phyloP scores from a whole-genome alignment of 495 filamentous ascomycete species.

The Penicillium samsonianum region DNA sequence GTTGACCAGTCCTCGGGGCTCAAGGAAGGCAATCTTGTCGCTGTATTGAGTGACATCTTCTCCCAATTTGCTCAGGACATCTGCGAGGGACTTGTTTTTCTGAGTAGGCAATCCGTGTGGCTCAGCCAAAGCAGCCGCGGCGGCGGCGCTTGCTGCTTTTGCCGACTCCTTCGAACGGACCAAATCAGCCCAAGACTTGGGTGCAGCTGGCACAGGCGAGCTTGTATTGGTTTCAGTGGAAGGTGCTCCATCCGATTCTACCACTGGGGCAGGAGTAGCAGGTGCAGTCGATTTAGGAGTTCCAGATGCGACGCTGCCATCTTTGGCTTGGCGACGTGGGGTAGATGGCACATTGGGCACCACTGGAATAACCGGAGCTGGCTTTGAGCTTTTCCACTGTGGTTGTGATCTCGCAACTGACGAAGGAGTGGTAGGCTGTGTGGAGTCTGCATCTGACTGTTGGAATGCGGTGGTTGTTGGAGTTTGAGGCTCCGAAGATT shows the following conservation, averaged over 20 bases:
- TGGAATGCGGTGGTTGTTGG: constrained; percentile 67
- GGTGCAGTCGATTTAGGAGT: constrained; percentile 34
- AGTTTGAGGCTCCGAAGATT: constrained; percentile 60
- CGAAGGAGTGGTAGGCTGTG: constrained; percentile 71
- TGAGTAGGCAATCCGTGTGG: constrained; percentile 50
- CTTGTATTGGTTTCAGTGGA: constrained; percentile 40
- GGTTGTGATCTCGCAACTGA: constrained; percentile 48
- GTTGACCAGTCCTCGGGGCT: constrained; percentile 94
- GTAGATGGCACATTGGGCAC: constrained; percentile 57
- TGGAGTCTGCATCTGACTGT: constrained; percentile 64
- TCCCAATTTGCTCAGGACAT: constrained; percentile 68
- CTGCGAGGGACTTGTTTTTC: constrained; percentile 66
- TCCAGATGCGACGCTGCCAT: constrained; percentile 44
- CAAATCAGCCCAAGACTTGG: constrained; percentile 79
- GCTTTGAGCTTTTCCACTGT: constrained; percentile 45
- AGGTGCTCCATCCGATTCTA: constrained; percentile 23
- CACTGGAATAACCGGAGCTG: constrained; percentile 67
- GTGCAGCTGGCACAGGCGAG: constrained; percentile 45
- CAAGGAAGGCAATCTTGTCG: constrained; percentile 76
- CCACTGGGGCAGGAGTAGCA: constrained; percentile 20
- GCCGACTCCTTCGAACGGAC: constrained; percentile 56
- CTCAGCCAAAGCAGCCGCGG: constrained; percentile 24
- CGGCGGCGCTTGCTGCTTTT: constrained; percentile 24
- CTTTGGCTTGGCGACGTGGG: constrained; percentile 44
- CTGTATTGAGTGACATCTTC: constrained; percentile 57